A percentile compares a stretch with the other conserved stretches of the same genome.
phyloP scores from a whole-genome alignment of 345 rosid species.

The Jatropha curcas region DNA sequence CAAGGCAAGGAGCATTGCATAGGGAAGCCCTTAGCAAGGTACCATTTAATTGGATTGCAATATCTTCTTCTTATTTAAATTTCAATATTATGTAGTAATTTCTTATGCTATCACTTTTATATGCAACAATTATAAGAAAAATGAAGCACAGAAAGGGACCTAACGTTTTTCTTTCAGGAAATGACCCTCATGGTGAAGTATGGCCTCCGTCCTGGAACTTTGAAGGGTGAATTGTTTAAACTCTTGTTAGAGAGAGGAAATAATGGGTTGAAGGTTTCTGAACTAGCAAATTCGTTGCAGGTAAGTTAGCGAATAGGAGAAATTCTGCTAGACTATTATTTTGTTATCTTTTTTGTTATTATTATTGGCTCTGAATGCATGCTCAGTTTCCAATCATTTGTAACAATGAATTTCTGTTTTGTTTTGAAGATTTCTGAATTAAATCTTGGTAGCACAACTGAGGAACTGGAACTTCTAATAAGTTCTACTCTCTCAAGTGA shows the following conservation, averaged over 20 bases:
- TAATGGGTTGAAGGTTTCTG: conserved; percentile 66
- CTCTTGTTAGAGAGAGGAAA: conserved; percentile 65
- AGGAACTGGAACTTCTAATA: conserved; percentile 68
- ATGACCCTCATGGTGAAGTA: conserved; percentile 69
- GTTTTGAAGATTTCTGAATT: conserved; percentile 64
- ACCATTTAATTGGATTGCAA: conserved; percentile 1
- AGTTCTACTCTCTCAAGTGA: conserved; percentile 89
- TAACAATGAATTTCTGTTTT: conserved; percentile 17
- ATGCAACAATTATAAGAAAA: neutral
- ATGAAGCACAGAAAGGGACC: neutral
- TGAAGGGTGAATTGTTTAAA: conserved; percentile 83
- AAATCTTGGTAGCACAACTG: conserved; percentile 52
- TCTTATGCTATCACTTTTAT: neutral
- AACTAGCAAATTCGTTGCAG: conserved; percentile 62
- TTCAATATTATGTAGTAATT: neutral
- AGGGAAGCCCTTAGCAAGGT: conserved; percentile 74
- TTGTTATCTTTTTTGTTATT: neutral
- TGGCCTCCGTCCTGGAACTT: conserved; percentile 67
- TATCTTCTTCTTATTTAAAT: neutral
- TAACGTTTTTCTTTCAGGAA: conserved; percentile 48
- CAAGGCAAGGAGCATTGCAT: conserved; percentile 50
- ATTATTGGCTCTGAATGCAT: neutral
- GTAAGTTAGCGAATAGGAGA: conserved; percentile 38
- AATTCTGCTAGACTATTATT: neutral
- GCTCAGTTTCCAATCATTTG: neutral